Evolutionary conservation across 345 rosid genomes (phyloP), one percentile per base, ranked within the genome.

Genomic region (Heritiera littoralis): DNA sequence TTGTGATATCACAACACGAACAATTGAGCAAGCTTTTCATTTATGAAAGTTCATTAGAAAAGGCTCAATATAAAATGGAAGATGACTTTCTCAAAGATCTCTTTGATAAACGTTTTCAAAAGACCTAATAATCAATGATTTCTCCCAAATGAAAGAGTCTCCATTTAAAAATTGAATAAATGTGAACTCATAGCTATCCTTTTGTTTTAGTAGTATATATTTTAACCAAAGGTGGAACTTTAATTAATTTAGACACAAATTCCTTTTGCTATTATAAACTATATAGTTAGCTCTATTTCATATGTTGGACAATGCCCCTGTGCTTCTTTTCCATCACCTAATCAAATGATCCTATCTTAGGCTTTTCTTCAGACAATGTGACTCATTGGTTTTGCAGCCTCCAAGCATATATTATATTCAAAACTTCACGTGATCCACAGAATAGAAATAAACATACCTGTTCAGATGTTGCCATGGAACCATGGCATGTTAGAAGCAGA

Each of bases 401-500:
- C 23, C 11, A 60, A 77, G 43, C 71, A 77, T 20, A 54, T 52
- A 51, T 40, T 58, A 56, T 14, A 67, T 51, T 48, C 7, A 30
- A 40, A 77, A 58, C 40, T 68, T 52, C 15, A 35, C 43, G 59
- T 32, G 43, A 71, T 32, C 14, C 15, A 52, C 46, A 51, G 5
- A 49, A 18, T 48, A 45, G 56, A 72, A 79, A 75, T 64, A 65
- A 45, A 46, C 60, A 45, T 63, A 94, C 99, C 93, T 92, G 99
- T 80, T 96, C 99, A 78, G 98, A 89, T 76, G 95, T 92, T 60
- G 99, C 98, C 98, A 96, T 96, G 70, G 98, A 96, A 84, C 99
- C 99, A 79, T 96, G 99, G 67, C 99, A 96, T 67, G 93, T 88
- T 76, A 94, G 78, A 77, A 96, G 91, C 79, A 92, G 85, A 77